These are phyloP conservation scores for Pisolithus sp. DNA, from an alignment of 768 basidiomycete genomes.

Conservation along the genomic window DNA sequence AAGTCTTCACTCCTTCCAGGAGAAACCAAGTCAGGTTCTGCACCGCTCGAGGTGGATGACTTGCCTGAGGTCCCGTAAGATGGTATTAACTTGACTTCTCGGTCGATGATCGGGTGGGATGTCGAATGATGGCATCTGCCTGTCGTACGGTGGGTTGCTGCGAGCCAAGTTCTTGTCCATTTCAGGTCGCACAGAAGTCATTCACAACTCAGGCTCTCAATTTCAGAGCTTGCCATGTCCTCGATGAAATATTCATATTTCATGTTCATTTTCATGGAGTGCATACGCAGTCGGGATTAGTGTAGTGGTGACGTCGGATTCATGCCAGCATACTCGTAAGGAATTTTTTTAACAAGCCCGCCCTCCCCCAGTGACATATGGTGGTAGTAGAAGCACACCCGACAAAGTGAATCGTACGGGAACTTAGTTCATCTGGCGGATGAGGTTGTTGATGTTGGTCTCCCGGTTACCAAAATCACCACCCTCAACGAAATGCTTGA, in stretches of 20 bases:
- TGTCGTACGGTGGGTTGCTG: too few relatives aligned
- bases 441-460: slow-evolving; percentile 93
- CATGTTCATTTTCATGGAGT: slow-evolving; percentile 24
- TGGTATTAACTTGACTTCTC: slow-evolving; percentile 22
- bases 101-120: background rate
- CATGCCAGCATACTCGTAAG: slow-evolving; percentile 30
- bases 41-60: slow-evolving; percentile 1
- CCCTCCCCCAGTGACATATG: slow-evolving; percentile 2
- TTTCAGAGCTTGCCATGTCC: too few relatives aligned
- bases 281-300: slow-evolving; percentile 21
- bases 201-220: background rate
- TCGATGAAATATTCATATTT: background rate
- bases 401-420: background rate
- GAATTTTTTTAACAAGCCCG: background rate
- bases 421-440: slow-evolving; percentile 85
- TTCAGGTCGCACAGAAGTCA: background rate
- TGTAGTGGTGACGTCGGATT: slow-evolving; percentile 12
- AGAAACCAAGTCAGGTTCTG: background rate
- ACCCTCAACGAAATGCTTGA: slow-evolving; percentile 94
- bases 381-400: background rate
- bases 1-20: slow-evolving; percentile 66
- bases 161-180: too few relatives aligned
- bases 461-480: slow-evolving; percentile 98
- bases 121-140: slow-evolving; percentile 3
- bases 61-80: slow-evolving; percentile 24